Conservation (phyloP, 2,329 filamentous ascomycete genomes). For the Fusarium duplospermum region DNA sequence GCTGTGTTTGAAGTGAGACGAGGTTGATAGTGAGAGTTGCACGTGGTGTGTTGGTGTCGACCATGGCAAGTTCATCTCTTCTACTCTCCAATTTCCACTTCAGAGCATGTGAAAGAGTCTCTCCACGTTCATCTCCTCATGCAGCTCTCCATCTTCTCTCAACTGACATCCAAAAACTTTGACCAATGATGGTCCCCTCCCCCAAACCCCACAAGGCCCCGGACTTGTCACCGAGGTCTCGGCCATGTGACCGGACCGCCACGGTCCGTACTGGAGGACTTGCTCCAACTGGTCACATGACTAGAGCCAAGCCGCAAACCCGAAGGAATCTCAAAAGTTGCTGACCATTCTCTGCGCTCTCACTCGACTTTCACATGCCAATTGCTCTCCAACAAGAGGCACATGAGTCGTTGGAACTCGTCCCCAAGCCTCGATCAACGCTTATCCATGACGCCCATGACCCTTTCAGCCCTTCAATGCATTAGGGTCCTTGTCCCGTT, state of each 20-base stretch:
- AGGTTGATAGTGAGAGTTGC: background rate
- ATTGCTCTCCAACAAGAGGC: background rate
- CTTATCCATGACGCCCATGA: slow-evolving; percentile 26
- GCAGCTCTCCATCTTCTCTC: slow-evolving; percentile 2
- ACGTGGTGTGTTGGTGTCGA: slow-evolving; percentile 5
- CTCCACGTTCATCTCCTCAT: slow-evolving; percentile 13
- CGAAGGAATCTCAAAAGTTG: background rate
- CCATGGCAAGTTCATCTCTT: background rate
- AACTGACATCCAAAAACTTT: background rate
- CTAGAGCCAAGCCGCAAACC: background rate
- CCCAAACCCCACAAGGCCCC: slow-evolving; percentile 30
- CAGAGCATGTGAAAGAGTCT: slow-evolving; percentile 29
- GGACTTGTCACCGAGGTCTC: slow-evolving; percentile 38
- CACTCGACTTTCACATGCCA: slow-evolving; percentile 29
- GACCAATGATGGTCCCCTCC: slow-evolving; percentile 25
- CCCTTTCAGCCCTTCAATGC: slow-evolving; percentile 4
- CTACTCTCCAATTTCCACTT: background rate
- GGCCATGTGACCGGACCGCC: slow-evolving; percentile 28
- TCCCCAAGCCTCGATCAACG: slow-evolving; percentile 15
- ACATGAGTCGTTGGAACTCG: slow-evolving; percentile 25
- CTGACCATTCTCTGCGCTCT: background rate
- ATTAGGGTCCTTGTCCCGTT: background rate
- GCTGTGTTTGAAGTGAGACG: background rate
- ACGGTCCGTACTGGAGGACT: background rate
- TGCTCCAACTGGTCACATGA: slow-evolving; percentile 20